phyloP scores from a whole-genome alignment of 495 filamentous ascomycete species.

The Chaetomium tenue region DNA sequence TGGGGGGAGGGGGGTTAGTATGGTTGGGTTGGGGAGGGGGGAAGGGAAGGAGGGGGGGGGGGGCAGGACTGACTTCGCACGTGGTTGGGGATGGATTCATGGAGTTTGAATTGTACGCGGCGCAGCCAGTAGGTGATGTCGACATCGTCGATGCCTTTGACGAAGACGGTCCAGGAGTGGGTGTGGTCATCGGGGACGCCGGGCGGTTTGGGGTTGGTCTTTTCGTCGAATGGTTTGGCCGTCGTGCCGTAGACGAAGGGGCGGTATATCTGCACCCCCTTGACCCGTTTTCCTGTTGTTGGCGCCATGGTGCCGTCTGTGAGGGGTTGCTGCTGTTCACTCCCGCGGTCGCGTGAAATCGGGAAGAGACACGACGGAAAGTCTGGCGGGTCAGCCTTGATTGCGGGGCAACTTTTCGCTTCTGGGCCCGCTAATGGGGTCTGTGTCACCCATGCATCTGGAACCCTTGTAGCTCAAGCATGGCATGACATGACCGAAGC shows the following conservation, averaged over 20 bases:
- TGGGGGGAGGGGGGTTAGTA: background rate
- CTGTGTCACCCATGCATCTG: conserved; percentile 23
- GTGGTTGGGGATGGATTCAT: conserved; percentile 89
- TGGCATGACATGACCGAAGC: conserved; percentile 4
- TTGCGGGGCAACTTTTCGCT: conserved; percentile 19
- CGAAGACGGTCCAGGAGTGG: conserved; percentile 91
- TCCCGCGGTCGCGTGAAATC: background rate
- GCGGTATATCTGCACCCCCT: conserved; percentile 72
- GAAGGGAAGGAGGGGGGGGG: background rate
- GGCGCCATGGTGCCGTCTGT: conserved; percentile 46
- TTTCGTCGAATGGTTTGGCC: conserved; percentile 67
- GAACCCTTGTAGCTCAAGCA: background rate
- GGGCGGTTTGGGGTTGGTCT: conserved; percentile 56
- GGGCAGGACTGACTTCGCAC: conserved; percentile 57
- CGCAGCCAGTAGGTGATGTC: conserved; percentile 94
- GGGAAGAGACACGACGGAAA: background rate
- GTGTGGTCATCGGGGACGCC: conserved; percentile 82
- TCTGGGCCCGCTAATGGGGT: background rate
- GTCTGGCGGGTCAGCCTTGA: conserved; percentile 27
- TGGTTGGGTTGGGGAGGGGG: conserved; percentile 6
- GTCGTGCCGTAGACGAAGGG: conserved; percentile 83
- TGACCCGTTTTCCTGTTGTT: conserved; percentile 54
- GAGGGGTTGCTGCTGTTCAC: too few species aligned
- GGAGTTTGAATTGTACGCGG: conserved; percentile 95
- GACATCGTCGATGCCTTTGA: conserved; percentile 77